Conservation (phyloP, 1,284 basidiomycete genomes). For the Apiotrichum gracile region DNA sequence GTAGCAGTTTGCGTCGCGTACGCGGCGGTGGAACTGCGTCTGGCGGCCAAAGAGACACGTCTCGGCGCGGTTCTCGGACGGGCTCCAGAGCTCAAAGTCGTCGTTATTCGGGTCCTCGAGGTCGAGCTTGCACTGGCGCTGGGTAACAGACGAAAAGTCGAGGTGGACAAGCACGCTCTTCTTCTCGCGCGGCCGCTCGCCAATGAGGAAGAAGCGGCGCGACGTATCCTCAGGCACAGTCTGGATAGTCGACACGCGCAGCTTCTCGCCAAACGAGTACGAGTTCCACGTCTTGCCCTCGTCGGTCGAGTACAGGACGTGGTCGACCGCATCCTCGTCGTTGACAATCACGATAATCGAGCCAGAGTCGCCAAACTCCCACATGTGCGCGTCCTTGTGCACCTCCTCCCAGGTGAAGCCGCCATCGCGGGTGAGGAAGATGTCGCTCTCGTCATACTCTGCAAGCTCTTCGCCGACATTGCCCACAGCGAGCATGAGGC, state of each 20-base stretch:
- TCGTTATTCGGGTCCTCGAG: slow-evolving; percentile 67
- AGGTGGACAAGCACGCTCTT: slow-evolving; percentile 71
- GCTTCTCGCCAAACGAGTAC: slow-evolving; percentile 74
- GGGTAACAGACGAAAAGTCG: slow-evolving; percentile 78
- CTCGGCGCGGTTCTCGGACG: slow-evolving; percentile 71
- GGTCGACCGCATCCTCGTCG: slow-evolving; percentile 87
- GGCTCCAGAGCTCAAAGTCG: slow-evolving; percentile 94
- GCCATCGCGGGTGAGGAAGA: slow-evolving; percentile 91
- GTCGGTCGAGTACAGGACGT: slow-evolving; percentile 79
- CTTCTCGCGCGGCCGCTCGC: slow-evolving; percentile 55
- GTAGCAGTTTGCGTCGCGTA: slow-evolving; percentile 71
- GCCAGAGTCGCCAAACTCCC: slow-evolving; percentile 97
- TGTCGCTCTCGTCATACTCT: slow-evolving; percentile 81
- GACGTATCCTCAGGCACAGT: slow-evolving; percentile 88
- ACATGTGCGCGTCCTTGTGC: slow-evolving; percentile 94
- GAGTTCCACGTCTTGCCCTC: slow-evolving; percentile 83
- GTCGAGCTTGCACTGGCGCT: slow-evolving; percentile 66
- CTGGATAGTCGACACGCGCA: slow-evolving; percentile 72
- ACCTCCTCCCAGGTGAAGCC: slow-evolving; percentile 99
- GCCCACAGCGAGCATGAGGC: slow-evolving; percentile 93
- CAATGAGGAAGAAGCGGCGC: slow-evolving; percentile 82
- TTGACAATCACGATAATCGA: slow-evolving; percentile 89
- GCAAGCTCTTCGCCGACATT: slow-evolving; percentile 83
- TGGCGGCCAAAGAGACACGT: slow-evolving; percentile 78
- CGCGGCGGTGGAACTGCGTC: slow-evolving; percentile 80